Evolutionary conservation across 352 stramenopile species (phyloP).

Genomic region (Salisapilia sapeloensis): DNA sequence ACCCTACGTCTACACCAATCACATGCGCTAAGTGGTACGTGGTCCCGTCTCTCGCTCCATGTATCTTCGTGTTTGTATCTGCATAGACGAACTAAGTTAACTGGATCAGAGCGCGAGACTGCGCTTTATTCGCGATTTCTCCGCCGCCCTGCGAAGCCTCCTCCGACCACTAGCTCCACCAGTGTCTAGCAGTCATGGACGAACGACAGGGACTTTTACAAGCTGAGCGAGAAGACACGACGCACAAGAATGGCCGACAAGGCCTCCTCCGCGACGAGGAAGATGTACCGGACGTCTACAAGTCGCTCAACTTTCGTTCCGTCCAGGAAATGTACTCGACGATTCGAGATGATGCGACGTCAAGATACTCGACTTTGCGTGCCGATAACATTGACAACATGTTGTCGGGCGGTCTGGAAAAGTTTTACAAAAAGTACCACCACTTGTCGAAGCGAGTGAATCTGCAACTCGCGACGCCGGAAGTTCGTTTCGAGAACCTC

Average conservation of each 20-base stretch:
- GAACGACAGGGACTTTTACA: no score
- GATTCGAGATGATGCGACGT: constrained; percentile 21
- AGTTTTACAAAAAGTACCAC: constrained; percentile 75
- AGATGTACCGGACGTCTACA: constrained; percentile 41
- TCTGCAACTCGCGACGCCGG: constrained; percentile 28
- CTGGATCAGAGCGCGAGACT: no score
- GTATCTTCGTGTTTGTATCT: no score
- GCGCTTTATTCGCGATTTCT: no score
- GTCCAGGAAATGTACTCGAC: constrained; percentile 59
- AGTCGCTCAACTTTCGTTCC: constrained; percentile 51
- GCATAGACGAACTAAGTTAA: no score
- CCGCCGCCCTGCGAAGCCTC: no score
- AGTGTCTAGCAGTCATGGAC: no score
- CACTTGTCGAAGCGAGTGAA: constrained; percentile 55
- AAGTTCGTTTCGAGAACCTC: constrained; percentile 66
- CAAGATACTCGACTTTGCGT: constrained; percentile 34
- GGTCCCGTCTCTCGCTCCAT: no score
- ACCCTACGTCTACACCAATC: no score
- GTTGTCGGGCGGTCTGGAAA: constrained; percentile 44
- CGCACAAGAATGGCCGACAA: constrained; percentile 10
- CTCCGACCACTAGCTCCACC: no score
- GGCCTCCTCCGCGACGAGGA: constrained; percentile 14
- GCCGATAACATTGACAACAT: constrained; percentile 53
- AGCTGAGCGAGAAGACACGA: constrained; percentile 4
- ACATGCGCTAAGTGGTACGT: no score